Base-by-base conservation (phyloP, 768 basidiomycete species). In the Panus rudis region DNA sequence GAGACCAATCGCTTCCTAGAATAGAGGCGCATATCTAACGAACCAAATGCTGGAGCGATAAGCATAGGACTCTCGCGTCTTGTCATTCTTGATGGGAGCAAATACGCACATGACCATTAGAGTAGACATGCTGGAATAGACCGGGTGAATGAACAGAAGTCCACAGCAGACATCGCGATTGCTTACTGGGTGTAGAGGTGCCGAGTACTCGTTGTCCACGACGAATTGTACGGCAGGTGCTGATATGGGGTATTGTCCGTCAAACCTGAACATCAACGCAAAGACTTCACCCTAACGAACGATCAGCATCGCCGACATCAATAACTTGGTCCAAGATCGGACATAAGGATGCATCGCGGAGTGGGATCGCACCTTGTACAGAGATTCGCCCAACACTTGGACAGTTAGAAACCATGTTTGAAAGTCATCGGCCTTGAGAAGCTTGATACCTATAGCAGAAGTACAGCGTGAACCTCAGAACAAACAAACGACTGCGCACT, bases 171-270 rank as follows among this genome's bases (percentile, higher is more conserved):
- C 13, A 23, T 24, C 12, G 12, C 21, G 8, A 23, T 22, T 16
- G 71, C 82, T 49, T 60, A 90, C 86, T 14, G 87, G 90, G 56
- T 92, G 90, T 17, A 81, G 57, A 10, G 88, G 89, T n/a, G 86
- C 72, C 55, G 80, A 66, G 49, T 70, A 70, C 27, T 69, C 70
- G 39, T 80, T 72, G 38, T 75, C 73, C 13, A 84, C 77, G 30
- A 90, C 78, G 57, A 92, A 93, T 54, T 86, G 84, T 16, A 93
- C 91, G 14, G 87, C 85, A 11, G 90, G 91, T 2, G 87, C 78
- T 10, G 85, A 83, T 52, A 93, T 92, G 0, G 91, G 91, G 62
- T 92, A 92, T 53, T 76, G 74, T 1, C 73, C 27, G 51, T 89
- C 85, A 59, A 93, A 93, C 53, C 82, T 74, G 61, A 93, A 92